These are phyloP conservation scores for Talaromyces islandicus DNA, from an alignment of 2,329 filamentous ascomycete genomes.

Conservation along the genomic window DNA sequence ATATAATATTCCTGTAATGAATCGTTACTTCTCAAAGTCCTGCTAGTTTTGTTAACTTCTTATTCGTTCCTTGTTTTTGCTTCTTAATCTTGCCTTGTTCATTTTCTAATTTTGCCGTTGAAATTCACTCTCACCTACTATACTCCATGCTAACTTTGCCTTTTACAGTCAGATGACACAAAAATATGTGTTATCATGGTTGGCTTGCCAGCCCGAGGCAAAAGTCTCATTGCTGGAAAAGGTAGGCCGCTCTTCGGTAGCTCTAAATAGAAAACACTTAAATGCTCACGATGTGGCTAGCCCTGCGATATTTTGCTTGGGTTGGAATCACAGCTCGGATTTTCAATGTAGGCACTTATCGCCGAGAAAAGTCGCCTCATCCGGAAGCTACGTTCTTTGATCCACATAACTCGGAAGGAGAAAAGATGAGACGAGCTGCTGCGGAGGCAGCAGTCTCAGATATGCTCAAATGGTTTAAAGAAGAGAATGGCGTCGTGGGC, in stretches of 20 bases:
- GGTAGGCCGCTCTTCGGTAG: constrained; percentile 50
- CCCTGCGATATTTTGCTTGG: constrained; percentile 92
- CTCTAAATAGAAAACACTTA: not conserved
- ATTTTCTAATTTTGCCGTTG: not conserved
- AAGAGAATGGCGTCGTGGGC: constrained; percentile 72
- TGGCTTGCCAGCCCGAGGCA: constrained; percentile 87
- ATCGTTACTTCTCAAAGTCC: not conserved
- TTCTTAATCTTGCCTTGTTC: not conserved
- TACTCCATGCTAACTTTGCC: not conserved
- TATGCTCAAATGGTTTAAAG: constrained; percentile 88
- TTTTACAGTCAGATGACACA: constrained; percentile 81
- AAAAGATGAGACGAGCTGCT: constrained; percentile 78
- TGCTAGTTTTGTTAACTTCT: not conserved
- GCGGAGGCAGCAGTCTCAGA: constrained; percentile 88
- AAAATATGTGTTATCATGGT: constrained; percentile 99
- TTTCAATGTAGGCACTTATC: constrained; percentile 97
- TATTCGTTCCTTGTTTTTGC: not conserved
- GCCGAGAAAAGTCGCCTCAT: constrained; percentile 81
- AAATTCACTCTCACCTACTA: not conserved
- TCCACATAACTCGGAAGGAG: constrained; percentile 79
- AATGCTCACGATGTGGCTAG: constrained; percentile 39
- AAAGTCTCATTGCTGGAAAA: constrained; percentile 97
- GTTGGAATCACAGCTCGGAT: constrained; percentile 88
- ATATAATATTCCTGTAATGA: constrained; percentile 23
- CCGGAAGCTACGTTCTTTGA: constrained; percentile 95